Evolutionary conservation across 2,329 filamentous ascomycete species (phyloP).

Genomic region (Fusarium piperis): DNA sequence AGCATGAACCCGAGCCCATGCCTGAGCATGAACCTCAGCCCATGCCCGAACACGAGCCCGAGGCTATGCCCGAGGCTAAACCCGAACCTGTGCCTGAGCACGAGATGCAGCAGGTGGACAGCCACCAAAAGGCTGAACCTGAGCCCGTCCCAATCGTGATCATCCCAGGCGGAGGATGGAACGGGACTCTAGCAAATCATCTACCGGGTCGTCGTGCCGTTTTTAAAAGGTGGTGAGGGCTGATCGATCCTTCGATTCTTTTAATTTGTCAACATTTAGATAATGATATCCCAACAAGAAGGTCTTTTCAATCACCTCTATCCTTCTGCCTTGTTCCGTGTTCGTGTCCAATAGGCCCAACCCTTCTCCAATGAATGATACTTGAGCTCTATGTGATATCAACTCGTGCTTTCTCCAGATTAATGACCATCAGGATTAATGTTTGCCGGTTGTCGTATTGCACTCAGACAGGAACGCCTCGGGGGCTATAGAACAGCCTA

Average conservation of each 20-base stretch:
- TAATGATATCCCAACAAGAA: background rate
- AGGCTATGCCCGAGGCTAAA: background rate
- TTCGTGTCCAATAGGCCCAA: background rate
- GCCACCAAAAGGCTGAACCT: background rate
- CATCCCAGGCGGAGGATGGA: background rate
- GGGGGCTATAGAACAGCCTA: background rate
- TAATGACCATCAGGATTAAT: background rate
- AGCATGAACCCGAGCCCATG: background rate
- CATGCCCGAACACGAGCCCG: background rate
- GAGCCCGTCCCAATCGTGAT: slow-evolving; percentile 2
- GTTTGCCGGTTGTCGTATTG: no score
- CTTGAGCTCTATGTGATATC: background rate
- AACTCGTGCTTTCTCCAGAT: background rate
- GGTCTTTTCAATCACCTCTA: background rate
- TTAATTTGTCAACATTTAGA: background rate
- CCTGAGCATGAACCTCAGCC: background rate
- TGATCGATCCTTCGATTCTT: background rate
- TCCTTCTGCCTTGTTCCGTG: background rate
- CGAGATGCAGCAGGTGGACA: background rate
- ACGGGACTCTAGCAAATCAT: background rate
- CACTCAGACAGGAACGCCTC: no score
- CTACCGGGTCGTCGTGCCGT: slow-evolving; percentile 8
- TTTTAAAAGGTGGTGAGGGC: slow-evolving; percentile 15
- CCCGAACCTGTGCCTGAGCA: background rate
- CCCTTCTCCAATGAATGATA: background rate